Conservation (phyloP, 75 land plant species). For the Sequoiadendron giganteum region DNA sequence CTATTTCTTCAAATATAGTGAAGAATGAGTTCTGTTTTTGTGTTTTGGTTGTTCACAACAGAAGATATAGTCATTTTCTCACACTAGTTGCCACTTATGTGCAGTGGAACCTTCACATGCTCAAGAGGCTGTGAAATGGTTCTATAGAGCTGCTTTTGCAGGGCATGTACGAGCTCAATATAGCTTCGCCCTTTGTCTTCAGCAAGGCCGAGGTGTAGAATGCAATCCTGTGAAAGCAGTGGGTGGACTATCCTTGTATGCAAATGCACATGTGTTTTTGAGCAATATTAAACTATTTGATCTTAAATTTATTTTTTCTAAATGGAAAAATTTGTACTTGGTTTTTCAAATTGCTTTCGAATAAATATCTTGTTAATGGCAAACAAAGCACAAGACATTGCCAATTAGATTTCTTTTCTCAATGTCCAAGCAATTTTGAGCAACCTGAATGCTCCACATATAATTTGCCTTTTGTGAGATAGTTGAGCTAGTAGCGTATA, state of each 20-base stretch:
- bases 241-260: constrained; percentile 23
- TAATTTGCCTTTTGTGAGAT: neutral
- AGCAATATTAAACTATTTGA: neutral
- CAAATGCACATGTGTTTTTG: neutral
- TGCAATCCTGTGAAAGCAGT: constrained; percentile 64
- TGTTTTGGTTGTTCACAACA: neutral
- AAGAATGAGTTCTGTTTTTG: neutral
- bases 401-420: neutral
- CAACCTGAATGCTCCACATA: neutral
- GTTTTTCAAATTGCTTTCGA: neutral
- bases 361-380: neutral
- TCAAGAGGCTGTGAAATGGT: constrained; percentile 79
- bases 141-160: constrained; percentile 48
- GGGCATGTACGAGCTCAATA: constrained; percentile 88
- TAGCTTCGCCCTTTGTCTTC: constrained; percentile 81
- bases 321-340: neutral
- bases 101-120: constrained; percentile 46
- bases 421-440: neutral
- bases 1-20: neutral
- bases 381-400: neutral
- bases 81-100: neutral
- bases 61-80: neutral
- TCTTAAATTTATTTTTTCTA: neutral
- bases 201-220: constrained; percentile 75
- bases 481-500: neutral